phyloP scores from a whole-genome alignment of 2,329 filamentous ascomycete genomes.

The Fusarium lateritium region DNA sequence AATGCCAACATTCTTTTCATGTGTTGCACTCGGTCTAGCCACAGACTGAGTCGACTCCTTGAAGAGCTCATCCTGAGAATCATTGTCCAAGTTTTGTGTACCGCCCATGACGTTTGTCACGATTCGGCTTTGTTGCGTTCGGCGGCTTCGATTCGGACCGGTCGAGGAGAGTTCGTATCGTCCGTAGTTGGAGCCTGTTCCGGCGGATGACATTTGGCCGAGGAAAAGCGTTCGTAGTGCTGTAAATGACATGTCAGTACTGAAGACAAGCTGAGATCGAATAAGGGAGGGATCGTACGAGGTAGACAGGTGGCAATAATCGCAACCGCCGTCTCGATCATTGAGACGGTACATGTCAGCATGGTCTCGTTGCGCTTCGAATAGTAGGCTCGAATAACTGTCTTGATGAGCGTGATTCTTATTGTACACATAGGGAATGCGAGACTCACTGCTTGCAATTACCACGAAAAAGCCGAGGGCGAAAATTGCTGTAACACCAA shows the following conservation, averaged over 20 bases:
- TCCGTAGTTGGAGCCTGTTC: conserved; percentile 41
- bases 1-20: conserved; percentile 34
- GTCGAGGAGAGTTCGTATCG: conserved; percentile 44
- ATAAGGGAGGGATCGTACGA: conserved; percentile 26
- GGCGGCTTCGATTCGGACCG: conserved; percentile 33
- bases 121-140: conserved; percentile 42
- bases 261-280: fast-evolving
- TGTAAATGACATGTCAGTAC: neutral
- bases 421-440: fast-evolving
- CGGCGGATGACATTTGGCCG: conserved; percentile 38
- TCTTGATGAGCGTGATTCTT: neutral
- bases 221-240: conserved; percentile 42
- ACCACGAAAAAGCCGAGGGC: conserved; percentile 52
- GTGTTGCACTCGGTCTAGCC: neutral
- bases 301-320: conserved; percentile 59
- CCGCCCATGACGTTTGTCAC: conserved; percentile 44
- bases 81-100: conserved; percentile 37
- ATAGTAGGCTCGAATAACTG: conserved; percentile 55
- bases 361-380: conserved; percentile 54
- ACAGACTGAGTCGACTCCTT: conserved; percentile 17
- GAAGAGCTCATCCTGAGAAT: conserved; percentile 45
- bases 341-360: conserved; percentile 57
- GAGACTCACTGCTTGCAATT: conserved; percentile 49
- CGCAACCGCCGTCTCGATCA: conserved; percentile 57
- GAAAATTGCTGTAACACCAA: conserved; percentile 53